phyloP scores from a whole-genome alignment of 139 green algal genomes.

The Coccomyxa sp. region DNA sequence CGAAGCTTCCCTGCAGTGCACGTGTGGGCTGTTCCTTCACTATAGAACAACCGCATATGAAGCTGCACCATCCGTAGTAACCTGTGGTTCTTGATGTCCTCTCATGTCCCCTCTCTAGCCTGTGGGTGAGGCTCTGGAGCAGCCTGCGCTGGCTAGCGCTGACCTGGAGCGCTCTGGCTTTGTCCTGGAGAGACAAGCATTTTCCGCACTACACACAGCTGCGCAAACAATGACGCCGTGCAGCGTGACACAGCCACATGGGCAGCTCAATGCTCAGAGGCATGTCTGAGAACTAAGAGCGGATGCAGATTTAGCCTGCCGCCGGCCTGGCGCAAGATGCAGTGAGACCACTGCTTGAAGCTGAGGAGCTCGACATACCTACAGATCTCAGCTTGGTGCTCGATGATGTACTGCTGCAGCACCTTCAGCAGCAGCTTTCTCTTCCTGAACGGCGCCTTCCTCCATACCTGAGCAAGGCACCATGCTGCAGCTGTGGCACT shows the following conservation, averaged over 20 bases:
- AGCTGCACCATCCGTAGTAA: not conserved
- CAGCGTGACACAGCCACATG: not conserved
- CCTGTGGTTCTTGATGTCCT: not conserved
- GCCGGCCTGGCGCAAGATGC: not conserved
- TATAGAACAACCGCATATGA: not conserved
- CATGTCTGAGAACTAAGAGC: not conserved
- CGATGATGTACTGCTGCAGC: constrained; percentile 87
- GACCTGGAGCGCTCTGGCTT: no score
- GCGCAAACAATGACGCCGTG: not conserved
- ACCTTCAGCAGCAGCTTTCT: constrained; percentile 70
- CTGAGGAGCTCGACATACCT: constrained; percentile 31
- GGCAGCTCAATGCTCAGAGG: not conserved
- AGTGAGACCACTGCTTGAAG: not conserved
- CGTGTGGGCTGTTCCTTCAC: not conserved
- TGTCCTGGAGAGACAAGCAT: no score
- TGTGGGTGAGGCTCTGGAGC: not conserved
- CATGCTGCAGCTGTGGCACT: not conserved
- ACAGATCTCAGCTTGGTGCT: constrained; percentile 91
- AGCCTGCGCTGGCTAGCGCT: not conserved
- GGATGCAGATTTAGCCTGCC: not conserved
- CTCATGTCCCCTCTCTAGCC: not conserved
- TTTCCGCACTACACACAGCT: no score
- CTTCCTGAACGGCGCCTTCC: constrained; percentile 68
- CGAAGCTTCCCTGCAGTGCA: constrained; percentile 65
- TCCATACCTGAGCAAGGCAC: constrained; percentile 52